phyloP scores from a whole-genome alignment of 805 yeast genomes.

The Zygotorulaspora florentina region DNA sequence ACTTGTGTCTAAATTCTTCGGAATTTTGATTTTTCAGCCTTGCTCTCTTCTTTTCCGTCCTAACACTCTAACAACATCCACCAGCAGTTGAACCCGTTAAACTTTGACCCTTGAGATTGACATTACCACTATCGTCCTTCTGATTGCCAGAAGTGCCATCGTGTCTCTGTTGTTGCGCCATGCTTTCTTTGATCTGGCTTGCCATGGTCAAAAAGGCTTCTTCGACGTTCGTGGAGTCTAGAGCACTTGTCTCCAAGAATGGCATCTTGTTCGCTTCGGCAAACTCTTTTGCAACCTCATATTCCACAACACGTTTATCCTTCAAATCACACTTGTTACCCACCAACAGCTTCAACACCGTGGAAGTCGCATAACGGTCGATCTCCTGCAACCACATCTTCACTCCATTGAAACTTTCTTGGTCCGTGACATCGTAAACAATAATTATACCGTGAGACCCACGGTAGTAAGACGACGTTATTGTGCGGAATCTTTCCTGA shows the following conservation, averaged over 20 bases:
- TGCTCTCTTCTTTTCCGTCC: not conserved
- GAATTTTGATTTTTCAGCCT: not conserved
- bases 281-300: constrained; percentile 93
- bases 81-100: constrained; percentile 41
- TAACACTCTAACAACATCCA: constrained; percentile 44
- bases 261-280: constrained; percentile 90
- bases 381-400: constrained; percentile 98
- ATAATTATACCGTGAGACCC: constrained; percentile 98
- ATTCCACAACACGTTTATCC: constrained; percentile 93
- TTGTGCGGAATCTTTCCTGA: constrained; percentile 96
- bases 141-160: constrained; percentile 24
- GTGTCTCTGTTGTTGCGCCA: constrained; percentile 60
- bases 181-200: constrained; percentile 93
- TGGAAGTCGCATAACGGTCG: constrained; percentile 96
- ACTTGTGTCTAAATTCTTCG: not conserved
- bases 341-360: constrained; percentile 90
- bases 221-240: constrained; percentile 93
- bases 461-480: constrained; percentile 94
- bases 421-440: constrained; percentile 97
- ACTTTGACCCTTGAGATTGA: constrained; percentile 69
- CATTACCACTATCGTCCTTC: constrained; percentile 52
- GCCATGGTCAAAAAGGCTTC: constrained; percentile 99
- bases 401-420: constrained; percentile 91
- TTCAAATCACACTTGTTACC: constrained; percentile 95
- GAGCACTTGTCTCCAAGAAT: constrained; percentile 93